Evolutionary conservation across 345 rosid genomes (phyloP).

Genomic region (Rhizophora mangle): DNA sequence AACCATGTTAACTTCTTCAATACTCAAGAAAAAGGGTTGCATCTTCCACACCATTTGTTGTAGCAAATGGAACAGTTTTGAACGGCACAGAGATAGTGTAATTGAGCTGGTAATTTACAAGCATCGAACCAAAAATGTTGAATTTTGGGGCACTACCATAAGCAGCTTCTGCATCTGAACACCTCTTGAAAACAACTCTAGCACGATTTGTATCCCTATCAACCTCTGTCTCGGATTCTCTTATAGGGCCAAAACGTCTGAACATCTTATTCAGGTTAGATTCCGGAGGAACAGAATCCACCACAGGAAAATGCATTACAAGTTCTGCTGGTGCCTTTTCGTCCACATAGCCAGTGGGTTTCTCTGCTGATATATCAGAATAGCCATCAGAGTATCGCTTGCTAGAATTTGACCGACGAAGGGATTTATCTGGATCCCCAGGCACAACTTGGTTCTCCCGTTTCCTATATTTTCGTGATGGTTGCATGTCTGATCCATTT

Average conservation of each 20-base stretch:
- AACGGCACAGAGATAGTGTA: conserved; percentile 52
- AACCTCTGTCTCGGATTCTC: conserved; percentile 68
- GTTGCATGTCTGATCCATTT: conserved; percentile 87
- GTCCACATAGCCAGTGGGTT: conserved; percentile 48
- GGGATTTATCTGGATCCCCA: conserved; percentile 48
- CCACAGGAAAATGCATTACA: conserved; percentile 67
- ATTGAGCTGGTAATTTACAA: conserved; percentile 78
- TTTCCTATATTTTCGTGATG: conserved; percentile 36
- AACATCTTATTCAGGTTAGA: conserved; percentile 76
- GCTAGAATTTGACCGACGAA: conserved; percentile 54
- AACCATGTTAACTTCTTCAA: conserved; percentile 19
- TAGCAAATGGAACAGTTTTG: conserved; percentile 28
- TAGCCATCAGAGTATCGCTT: conserved; percentile 56
- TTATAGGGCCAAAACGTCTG: conserved; percentile 72
- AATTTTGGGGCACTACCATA: conserved; percentile 70
- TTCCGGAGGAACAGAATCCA: conserved; percentile 68
- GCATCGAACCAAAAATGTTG: conserved; percentile 64
- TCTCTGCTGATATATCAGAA: conserved; percentile 34
- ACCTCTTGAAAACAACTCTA: conserved; percentile 77
- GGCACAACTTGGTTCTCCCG: conserved; percentile 52
- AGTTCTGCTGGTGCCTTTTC: conserved; percentile 74
- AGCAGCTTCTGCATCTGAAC: conserved; percentile 78
- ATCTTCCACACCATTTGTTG: conserved; percentile 21
- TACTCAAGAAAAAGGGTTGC: conserved; percentile 26
- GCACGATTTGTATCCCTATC: conserved; percentile 71